Base-by-base conservation (phyloP, 2,329 filamentous ascomycete genomes). In the Phyllosticta ampelicida region DNA sequence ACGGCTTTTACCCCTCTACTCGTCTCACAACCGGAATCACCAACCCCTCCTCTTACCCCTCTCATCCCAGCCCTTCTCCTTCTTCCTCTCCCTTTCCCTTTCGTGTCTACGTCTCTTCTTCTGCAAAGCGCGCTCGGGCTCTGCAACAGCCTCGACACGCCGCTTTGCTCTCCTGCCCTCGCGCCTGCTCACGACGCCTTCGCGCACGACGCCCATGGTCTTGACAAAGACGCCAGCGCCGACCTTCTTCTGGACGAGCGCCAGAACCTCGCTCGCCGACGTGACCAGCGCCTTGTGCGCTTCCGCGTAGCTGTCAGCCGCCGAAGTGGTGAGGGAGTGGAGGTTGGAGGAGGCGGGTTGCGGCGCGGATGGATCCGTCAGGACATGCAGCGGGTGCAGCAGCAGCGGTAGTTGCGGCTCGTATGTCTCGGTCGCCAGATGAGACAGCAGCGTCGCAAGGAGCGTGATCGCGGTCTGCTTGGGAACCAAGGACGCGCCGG, bases 101-200 rank as follows among this genome's bases (percentile, higher is more conserved):
- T 94, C 89, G 62, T 87, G 80, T 77, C 86, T 90, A 77, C 86
- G 88, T 70, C 82, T 84, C 83, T 96, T 96, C 65, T 87, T 85
- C 67, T 80, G 78, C 26, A 85, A 89, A 65, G 85, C 84, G 68
- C 80, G 86, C 74, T 94, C 92, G 1, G 94, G 94, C 67, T 87
- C 83, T 54, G 81, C 81, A 21, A 99, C 85, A 10, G 89, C 89
- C 69, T 95, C 91, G 63, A 97, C 89, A 73, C 89, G 89, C 66
- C 94, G 82, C 81, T 99, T 99, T 62, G 80, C 83, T 56, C 86
- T 83, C 63, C 95, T 78, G 66, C 85, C 82, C 68, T 89, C 83
- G 63, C 94, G 79, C 66, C 86, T 83, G 63, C 80, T 79, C 67
- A 81, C 82, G n/a, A 94, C 85, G 16, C 79, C 81, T 55, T 87